Conservation (phyloP, 495 filamentous ascomycete species). For the Hyaloscypha hepaticicola region DNA sequence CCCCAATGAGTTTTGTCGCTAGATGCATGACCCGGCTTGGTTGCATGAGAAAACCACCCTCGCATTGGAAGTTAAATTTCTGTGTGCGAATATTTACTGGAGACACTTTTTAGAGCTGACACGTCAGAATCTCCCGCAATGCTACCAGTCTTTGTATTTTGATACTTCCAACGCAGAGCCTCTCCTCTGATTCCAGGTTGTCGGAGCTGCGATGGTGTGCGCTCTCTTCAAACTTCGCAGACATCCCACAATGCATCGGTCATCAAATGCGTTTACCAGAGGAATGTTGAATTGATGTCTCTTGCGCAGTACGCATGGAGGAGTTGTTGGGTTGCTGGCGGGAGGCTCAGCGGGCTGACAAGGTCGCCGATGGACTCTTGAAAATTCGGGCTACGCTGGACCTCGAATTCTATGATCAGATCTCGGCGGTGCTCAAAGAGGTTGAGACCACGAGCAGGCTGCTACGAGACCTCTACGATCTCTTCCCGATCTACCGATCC, state of each 20-base stretch:
- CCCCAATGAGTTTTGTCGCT: slow-evolving; percentile 24
- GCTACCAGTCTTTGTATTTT: slow-evolving; percentile 10
- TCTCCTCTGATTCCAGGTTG: slow-evolving; percentile 7
- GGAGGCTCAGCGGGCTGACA: slow-evolving; percentile 31
- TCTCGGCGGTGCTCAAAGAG: slow-evolving; percentile 25
- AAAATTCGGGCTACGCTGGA: slow-evolving; percentile 22
- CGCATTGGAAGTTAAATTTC: slow-evolving; percentile 29
- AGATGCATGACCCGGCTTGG: slow-evolving; percentile 22
- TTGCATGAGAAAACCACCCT: slow-evolving; percentile 23
- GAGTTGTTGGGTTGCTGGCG: slow-evolving; percentile 32
- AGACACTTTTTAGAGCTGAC: slow-evolving; percentile 23
- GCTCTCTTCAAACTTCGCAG: slow-evolving; percentile 6
- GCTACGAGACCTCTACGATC: slow-evolving; percentile 51
- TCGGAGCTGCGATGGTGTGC: slow-evolving; percentile 1
- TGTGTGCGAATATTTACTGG: slow-evolving; percentile 19
- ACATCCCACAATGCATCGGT: slow-evolving; percentile 17
- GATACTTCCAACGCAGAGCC: slow-evolving; percentile 23
- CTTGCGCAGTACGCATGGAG: slow-evolving; percentile 26
- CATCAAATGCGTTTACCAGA: slow-evolving; percentile 18
- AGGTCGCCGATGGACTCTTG: slow-evolving; percentile 21
- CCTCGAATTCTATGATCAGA: slow-evolving; percentile 25
- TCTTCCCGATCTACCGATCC: slow-evolving; percentile 47
- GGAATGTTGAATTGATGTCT: slow-evolving; percentile 31
- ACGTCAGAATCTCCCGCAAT: slow-evolving; percentile 28
- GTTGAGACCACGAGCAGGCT: slow-evolving; percentile 38